Evolutionary conservation across 352 stramenopile species (phyloP).

Genomic region (Aphanomyces euteiches): DNA sequence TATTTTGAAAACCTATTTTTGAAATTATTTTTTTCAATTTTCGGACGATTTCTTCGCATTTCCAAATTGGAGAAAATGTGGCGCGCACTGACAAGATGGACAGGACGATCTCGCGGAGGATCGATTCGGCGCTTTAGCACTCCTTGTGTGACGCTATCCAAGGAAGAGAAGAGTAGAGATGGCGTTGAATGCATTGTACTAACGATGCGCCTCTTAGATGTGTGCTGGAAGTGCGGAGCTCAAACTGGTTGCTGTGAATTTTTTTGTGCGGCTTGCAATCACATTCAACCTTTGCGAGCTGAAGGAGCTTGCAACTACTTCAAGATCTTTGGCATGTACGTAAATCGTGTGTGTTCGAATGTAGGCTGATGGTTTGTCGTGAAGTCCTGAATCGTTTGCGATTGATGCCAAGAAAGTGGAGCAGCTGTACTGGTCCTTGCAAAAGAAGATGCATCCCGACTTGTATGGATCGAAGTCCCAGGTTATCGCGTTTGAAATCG

Average conservation of each 20-base stretch:
- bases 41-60: too few relatives aligned
- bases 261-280: constrained; percentile 74
- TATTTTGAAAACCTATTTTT: too few relatives aligned
- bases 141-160: too few relatives aligned
- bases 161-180: too few relatives aligned
- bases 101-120: too few relatives aligned
- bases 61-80: too few relatives aligned
- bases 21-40: too few relatives aligned
- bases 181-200: too few relatives aligned
- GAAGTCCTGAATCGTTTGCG: constrained; percentile 74
- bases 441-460: constrained; percentile 81
- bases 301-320: constrained; percentile 79
- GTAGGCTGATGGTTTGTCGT: not conserved
- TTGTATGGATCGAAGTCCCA: constrained; percentile 83
- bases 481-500: constrained; percentile 35
- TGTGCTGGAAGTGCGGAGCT: constrained; percentile 83
- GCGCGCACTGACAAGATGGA: too few relatives aligned
- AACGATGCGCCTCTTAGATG: constrained; percentile 23
- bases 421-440: constrained; percentile 83
- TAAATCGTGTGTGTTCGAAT: constrained; percentile 18
- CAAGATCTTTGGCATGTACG: constrained; percentile 81
- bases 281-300: constrained; percentile 63
- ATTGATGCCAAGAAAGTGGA: constrained; percentile 77
- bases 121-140: too few relatives aligned
- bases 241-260: constrained; percentile 77